Conservation (phyloP, 1,284 basidiomycete genomes). For the Puccinia hordei region DNA sequence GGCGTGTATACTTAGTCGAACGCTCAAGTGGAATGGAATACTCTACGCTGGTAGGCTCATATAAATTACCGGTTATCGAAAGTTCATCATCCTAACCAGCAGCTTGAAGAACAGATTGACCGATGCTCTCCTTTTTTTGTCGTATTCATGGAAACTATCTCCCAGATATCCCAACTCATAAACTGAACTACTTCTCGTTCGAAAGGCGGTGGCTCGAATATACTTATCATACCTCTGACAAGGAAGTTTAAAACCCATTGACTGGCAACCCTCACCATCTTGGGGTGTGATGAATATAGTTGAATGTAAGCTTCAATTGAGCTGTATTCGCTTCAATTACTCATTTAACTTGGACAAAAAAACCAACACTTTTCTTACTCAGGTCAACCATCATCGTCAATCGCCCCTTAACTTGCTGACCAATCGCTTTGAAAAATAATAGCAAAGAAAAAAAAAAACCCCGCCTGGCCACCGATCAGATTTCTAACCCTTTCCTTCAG, state of each 20-base stretch:
- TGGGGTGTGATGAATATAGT: background rate
- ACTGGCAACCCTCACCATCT: background rate
- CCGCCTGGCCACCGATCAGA: background rate
- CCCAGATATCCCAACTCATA: background rate
- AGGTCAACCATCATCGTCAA: background rate
- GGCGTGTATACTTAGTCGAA: too few species aligned
- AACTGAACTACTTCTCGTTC: background rate
- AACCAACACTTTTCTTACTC: background rate
- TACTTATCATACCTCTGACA: background rate
- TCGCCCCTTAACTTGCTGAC: background rate
- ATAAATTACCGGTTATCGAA: background rate
- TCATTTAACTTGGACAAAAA: too few species aligned
- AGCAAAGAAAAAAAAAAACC: background rate
- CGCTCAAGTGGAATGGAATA: background rate
- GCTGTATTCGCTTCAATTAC: too few species aligned
- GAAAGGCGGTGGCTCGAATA: background rate
- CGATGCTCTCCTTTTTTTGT: background rate
- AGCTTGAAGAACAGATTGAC: background rate
- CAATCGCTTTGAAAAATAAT: too few species aligned
- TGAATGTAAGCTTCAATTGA: background rate
- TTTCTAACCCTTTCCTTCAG: background rate
- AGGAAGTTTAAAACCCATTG: background rate
- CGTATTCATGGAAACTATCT: conserved; percentile 1
- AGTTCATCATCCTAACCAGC: too few species aligned
- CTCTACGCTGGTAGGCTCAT: background rate